Percentiles rank a stretch among this genome's conserved stretches.
Evolutionary conservation across 257 asterid genomes (phyloP).

Genomic region (Solanum dulcamara): DNA sequence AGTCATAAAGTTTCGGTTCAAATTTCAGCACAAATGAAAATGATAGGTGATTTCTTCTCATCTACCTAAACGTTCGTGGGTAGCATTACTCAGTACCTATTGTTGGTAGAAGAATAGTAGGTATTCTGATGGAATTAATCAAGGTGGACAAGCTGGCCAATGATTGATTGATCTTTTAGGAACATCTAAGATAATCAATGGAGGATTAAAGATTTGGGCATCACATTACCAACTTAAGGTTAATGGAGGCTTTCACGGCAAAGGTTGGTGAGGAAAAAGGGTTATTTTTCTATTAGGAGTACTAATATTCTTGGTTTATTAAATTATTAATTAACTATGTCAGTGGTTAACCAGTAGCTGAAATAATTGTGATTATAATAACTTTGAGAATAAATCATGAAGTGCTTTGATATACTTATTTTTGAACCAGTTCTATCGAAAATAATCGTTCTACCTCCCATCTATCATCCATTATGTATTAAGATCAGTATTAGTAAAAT

Average conservation of each 20-base stretch:
- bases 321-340: neutral
- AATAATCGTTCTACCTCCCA: rapidly evolving
- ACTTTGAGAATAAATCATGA: neutral
- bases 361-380: neutral
- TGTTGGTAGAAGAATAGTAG: neutral
- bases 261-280: neutral
- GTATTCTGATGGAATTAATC: neutral
- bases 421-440: no score
- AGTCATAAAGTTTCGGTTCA: neutral
- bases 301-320: neutral
- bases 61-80: neutral
- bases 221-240: neutral
- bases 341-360: neutral
- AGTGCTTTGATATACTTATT: no score
- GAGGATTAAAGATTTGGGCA: neutral
- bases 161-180: neutral
- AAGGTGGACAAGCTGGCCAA: neutral
- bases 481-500: no score
- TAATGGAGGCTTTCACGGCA: neutral
- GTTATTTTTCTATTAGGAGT: neutral
- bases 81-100: rapidly evolving
- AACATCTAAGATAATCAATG: neutral
- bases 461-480: no score
- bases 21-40: neutral
- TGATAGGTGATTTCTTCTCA: neutral